These are phyloP conservation scores for Suzukiozyma palmioleophila DNA, from an alignment of 1,139 yeast genomes.

Conservation along the genomic window DNA sequence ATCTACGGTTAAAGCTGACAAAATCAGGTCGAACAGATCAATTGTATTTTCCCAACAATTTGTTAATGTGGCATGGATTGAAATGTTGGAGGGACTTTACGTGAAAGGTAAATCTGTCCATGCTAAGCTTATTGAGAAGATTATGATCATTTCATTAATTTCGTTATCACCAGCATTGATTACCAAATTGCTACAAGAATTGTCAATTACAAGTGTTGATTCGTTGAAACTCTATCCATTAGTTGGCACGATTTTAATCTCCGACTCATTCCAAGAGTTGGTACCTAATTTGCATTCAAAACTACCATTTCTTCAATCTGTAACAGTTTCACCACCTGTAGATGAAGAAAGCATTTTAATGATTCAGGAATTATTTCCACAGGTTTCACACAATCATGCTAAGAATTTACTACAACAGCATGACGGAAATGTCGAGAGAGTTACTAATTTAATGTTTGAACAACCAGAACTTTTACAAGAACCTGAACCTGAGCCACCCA, in stretches of 20 bases:
- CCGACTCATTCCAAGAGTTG: constrained; percentile 37
- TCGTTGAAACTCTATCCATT: constrained; percentile 48
- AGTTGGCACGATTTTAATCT: constrained; percentile 47
- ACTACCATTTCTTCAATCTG: constrained; percentile 35
- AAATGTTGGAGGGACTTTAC: constrained; percentile 51
- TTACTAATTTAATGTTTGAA: constrained; percentile 60
- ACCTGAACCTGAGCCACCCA: constrained; percentile 7
- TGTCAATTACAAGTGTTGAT: constrained; percentile 40
- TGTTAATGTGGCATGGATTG: constrained; percentile 53
- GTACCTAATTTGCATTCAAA: constrained; percentile 49
- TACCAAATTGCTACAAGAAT: constrained; percentile 30
- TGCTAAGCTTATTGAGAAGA: constrained; percentile 39
- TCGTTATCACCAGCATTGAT: constrained; percentile 46
- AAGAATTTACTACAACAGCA: constrained; percentile 42
- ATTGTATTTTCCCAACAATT: constrained; percentile 49
- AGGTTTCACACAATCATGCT: constrained; percentile 41
- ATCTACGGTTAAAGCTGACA: constrained; percentile 5
- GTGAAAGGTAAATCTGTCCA: constrained; percentile 53
- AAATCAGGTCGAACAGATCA: constrained; percentile 11
- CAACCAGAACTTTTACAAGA: constrained; percentile 40
- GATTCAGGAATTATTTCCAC: constrained; percentile 59
- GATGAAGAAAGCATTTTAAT: constrained; percentile 30
- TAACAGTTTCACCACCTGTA: constrained; percentile 8
- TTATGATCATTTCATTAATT: constrained; percentile 50
- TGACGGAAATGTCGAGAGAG: constrained; percentile 51